Percentiles rank a stretch among this genome's conserved stretches.
Evolutionary conservation across 164 flowering plant genomes (phyloP).

Genomic region (Cinnamomum micranthum): DNA sequence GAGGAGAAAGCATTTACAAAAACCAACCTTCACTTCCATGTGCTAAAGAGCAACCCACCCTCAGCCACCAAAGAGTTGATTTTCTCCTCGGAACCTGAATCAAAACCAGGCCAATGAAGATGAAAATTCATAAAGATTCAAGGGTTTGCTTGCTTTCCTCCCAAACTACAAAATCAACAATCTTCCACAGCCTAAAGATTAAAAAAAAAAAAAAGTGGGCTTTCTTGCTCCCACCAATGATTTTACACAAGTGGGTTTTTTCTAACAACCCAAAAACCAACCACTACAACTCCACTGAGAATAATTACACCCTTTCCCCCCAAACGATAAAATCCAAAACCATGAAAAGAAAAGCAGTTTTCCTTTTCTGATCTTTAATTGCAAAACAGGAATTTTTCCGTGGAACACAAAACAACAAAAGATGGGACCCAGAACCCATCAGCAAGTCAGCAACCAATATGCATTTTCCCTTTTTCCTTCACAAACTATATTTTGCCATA

Average conservation of each 20-base stretch:
- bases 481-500: neutral
- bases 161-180: neutral
- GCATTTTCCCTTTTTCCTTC: conserved; percentile 8
- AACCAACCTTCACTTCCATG: conserved; percentile 3
- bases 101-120: conserved; percentile 1
- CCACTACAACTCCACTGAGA: neutral
- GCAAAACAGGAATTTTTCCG: neutral
- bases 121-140: neutral
- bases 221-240: neutral
- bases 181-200: conserved; percentile 1
- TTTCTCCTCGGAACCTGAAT: conserved; percentile 9
- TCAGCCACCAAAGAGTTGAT: conserved; percentile 1
- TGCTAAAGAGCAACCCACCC: neutral
- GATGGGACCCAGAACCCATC: conserved; percentile 1
- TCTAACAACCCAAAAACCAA: conserved; percentile 2
- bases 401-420: neutral
- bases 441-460: neutral
- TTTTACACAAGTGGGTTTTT: neutral
- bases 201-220: neutral
- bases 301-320: conserved; percentile 3
- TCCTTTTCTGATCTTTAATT: neutral
- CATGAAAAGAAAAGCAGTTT: neutral
- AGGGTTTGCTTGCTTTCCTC: neutral
- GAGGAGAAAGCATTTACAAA: neutral
- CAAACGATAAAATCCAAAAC: conserved; percentile 5